Percentiles rank a stretch among this genome's conserved stretches.
These are phyloP conservation scores for Desmodesmus armatus DNA, from an alignment of 139 green algal genomes.

Conservation along the genomic window DNA sequence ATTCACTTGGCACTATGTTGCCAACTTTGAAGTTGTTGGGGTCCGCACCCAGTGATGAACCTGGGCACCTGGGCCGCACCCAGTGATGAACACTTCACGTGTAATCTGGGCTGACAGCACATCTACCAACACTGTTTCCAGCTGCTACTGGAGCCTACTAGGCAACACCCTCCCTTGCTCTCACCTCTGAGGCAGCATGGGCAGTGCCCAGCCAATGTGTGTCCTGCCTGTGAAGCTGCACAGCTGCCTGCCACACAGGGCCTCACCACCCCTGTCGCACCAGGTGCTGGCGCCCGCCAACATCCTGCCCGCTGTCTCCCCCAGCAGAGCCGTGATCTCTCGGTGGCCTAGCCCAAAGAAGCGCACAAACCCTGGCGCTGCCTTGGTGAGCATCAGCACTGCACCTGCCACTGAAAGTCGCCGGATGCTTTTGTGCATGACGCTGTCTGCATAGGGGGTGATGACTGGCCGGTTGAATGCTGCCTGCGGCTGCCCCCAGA, in stretches of 20 bases:
- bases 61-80: no score
- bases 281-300: background rate
- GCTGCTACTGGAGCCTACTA: no score
- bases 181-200: slow-evolving; percentile 4
- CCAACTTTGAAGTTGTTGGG: no score
- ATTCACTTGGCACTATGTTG: no score
- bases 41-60: no score
- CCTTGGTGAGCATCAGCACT: background rate
- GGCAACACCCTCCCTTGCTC: no score
- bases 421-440: slow-evolving; percentile 17
- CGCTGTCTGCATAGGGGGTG: background rate
- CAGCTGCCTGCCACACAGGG: slow-evolving; percentile 5
- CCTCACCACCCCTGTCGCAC: background rate
- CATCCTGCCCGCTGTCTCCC: background rate
- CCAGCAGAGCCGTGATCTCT: background rate
- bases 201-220: slow-evolving; percentile 25
- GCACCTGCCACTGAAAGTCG: background rate
- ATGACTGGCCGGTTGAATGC: slow-evolving; percentile 27
- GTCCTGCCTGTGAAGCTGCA: slow-evolving; percentile 24
- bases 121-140: no score
- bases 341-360: slow-evolving; percentile 5
- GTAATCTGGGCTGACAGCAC: no score
- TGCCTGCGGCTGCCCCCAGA: slow-evolving; percentile 15
- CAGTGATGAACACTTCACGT: no score
- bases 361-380: slow-evolving; percentile 9